Base-by-base conservation (phyloP, 2,329 filamentous ascomycete genomes). In the Dactylellina haptotyla region DNA sequence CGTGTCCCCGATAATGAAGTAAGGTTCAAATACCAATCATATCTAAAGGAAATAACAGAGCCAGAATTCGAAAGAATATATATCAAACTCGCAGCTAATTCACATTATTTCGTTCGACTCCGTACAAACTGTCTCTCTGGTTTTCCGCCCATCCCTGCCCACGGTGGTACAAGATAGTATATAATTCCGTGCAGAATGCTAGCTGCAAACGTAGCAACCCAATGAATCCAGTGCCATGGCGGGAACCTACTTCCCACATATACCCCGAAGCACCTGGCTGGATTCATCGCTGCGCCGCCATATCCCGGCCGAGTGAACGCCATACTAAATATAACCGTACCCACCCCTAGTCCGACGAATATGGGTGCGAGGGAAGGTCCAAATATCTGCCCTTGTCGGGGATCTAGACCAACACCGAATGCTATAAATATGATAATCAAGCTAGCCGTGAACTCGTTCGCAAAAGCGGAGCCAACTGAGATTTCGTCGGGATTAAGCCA, bases 361-460 rank as follows among this genome's bases (percentile, higher is more conserved):
- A 85, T 80, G 0, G 85, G 84, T 0, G 82, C 82, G 0, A 85
- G 78, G 0, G 84, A 82, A 3, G 83, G 84, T 0, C 84, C 85
- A 75, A 84, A 85, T 2, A 84, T 77, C 16, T 81, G 78, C 0
- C 80, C 80, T 75, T 86, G 84, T 2, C 84, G 79, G 1, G 85
- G 85, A 77, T 87, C 85, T 3, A 87, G 79, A 14, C 84, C 85
- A 9, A 85, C 83, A 1, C 85, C 84, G 73, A 85, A 86, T 0
- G 84, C 81, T 18, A 86, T 79, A 75, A 85, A 82, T 0, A 87
- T 76, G 12, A 85, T 73, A 1, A 82, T 79, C n/a, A 84, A 80
- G 3, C 80, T 81, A 3, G 81, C 80, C 62, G 84, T 80, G 41
- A 83, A 83, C 75, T 87, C 85, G 39, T 84, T 80, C 6, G 83